Percentiles rank a stretch among this genome's conserved stretches.
phyloP scores from a whole-genome alignment of 306 rosid genomes.

The Lupinus albus region DNA sequence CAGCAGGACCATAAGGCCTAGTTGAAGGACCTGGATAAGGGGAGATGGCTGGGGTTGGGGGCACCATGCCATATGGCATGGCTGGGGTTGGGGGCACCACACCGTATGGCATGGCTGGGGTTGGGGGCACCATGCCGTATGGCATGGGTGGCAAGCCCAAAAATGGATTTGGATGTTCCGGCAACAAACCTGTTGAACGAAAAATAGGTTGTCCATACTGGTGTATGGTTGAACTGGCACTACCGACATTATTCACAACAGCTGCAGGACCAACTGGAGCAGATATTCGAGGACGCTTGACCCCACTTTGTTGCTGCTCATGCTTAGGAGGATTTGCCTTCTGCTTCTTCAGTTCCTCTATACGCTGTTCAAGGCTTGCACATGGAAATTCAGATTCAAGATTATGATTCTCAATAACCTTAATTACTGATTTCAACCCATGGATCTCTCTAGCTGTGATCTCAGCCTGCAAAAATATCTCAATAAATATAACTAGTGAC shows the following conservation, averaged over 20 bases:
- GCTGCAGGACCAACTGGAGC: constrained; percentile 48
- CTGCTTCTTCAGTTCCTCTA: constrained; percentile 63
- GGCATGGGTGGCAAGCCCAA: constrained; percentile 50
- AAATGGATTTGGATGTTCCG: constrained; percentile 50
- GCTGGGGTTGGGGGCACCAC: constrained; percentile 47
- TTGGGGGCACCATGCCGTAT: too few relatives aligned
- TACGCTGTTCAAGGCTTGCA: constrained; percentile 57
- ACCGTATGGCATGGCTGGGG: too few relatives aligned
- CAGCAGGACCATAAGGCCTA: constrained; percentile 55
- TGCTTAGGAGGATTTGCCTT: constrained; percentile 41
- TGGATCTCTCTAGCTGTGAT: constrained; percentile 61
- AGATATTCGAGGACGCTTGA: constrained; percentile 52
- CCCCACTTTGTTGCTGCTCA: constrained; percentile 43
- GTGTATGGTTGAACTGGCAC: constrained; percentile 42
- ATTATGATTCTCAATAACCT: constrained; percentile 60
- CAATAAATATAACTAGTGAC: constrained; percentile 37
- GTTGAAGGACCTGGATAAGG: constrained; percentile 55
- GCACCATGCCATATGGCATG: constrained; percentile 31
- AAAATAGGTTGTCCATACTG: constrained; percentile 52
- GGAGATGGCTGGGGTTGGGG: constrained; percentile 47
- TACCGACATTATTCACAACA: constrained; percentile 35
- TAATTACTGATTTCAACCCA: constrained; percentile 62
- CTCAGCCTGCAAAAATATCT: constrained; percentile 59
- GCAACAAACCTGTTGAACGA: constrained; percentile 59
- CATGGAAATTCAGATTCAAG: constrained; percentile 68